Percentiles rank a stretch among this genome's conserved stretches.
Conservation (phyloP, 257 asterid genomes). For the Solanum pinnatisectum region DNA sequence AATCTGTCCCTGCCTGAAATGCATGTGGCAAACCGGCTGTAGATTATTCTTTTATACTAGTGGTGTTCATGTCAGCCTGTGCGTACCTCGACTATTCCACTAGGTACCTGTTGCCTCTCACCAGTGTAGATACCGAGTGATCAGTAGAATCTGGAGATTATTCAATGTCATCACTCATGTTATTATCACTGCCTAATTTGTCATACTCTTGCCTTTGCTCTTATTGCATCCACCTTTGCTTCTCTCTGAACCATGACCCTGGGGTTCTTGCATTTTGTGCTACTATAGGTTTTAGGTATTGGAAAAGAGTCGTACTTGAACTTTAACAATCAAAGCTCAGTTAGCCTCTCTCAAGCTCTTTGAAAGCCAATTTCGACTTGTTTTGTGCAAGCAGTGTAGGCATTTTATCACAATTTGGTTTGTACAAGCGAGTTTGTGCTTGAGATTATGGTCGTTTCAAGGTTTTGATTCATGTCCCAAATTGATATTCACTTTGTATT, state of each 20-base stretch:
- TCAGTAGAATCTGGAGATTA: not conserved
- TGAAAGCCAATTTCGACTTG: conserved; percentile 50
- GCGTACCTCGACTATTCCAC: not conserved
- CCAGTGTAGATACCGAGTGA: not conserved
- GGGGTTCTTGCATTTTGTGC: conserved; percentile 38
- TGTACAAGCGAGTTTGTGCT: not conserved
- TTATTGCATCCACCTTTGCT: conserved; percentile 38
- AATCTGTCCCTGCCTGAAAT: conserved; percentile 84
- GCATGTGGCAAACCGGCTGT: conserved; percentile 76
- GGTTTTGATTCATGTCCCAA: not conserved
- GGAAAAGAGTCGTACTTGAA: conserved; percentile 26
- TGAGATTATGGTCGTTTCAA: not conserved
- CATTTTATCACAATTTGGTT: not conserved
- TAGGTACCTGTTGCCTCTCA: not conserved
- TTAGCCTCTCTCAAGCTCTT: conserved; percentile 62
- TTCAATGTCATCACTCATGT: conserved; percentile 60
- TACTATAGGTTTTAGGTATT: conserved; percentile 8
- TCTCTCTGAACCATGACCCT: conserved; percentile 33
- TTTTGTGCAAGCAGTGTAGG: conserved; percentile 3
- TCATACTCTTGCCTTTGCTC: conserved; percentile 72
- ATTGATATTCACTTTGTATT: no score
- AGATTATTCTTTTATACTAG: conserved; percentile 30
- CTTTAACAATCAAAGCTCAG: conserved; percentile 59
- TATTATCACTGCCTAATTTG: conserved; percentile 37
- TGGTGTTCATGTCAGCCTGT: not conserved